phyloP scores from a whole-genome alignment of 1,284 basidiomycete species.

The Marasmius oreades region DNA sequence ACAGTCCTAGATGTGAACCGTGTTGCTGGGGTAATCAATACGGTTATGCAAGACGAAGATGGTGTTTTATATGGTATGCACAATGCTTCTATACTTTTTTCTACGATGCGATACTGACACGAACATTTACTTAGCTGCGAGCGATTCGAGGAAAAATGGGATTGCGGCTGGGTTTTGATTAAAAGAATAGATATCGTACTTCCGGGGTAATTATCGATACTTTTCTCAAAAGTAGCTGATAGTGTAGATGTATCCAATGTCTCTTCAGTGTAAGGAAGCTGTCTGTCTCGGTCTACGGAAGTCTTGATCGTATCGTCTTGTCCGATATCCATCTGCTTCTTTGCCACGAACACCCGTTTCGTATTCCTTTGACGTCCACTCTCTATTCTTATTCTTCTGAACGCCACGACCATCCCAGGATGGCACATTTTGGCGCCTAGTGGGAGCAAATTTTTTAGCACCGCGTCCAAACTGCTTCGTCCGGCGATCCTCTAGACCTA shows the following conservation, averaged over 20 bases:
- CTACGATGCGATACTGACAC: no score
- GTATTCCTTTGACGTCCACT: not conserved
- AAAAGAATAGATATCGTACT: no score
- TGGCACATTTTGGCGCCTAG: not conserved
- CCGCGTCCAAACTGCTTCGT: not conserved
- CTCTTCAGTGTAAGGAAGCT: no score
- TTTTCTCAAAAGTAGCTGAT: no score
- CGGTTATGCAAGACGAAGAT: constrained; percentile 43
- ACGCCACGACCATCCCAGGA: not conserved
- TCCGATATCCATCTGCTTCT: not conserved
- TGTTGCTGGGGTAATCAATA: constrained; percentile 71
- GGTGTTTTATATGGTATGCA: constrained; percentile 55
- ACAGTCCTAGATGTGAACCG: constrained; percentile 53
- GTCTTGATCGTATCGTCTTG: not conserved
- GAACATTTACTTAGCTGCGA: constrained; percentile 51
- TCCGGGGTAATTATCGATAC: no score
- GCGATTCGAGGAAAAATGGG: constrained; percentile 82
- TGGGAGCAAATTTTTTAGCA: not conserved
- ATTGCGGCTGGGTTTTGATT: constrained; percentile 72
- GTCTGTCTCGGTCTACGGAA: no score
- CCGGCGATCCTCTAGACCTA: not conserved
- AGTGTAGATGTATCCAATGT: no score
- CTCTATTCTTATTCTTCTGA: not conserved
- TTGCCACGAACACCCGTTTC: not conserved
- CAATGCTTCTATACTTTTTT: not conserved